phyloP scores from a whole-genome alignment of 1,139 yeast genomes.

The Lodderomyces margitis region DNA sequence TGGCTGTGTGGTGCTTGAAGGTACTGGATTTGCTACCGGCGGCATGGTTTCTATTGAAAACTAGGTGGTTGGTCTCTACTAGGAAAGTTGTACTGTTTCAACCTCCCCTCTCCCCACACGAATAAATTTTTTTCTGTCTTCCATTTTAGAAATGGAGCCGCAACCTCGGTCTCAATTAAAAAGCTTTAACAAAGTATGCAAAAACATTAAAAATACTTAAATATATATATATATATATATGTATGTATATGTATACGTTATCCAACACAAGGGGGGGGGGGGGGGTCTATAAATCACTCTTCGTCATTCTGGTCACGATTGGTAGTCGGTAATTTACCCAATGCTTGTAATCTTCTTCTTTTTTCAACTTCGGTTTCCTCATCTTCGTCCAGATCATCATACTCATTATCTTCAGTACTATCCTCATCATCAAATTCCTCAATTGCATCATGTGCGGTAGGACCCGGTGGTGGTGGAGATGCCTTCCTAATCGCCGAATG shows the following conservation, averaged over 20 bases:
- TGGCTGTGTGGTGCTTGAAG: neutral
- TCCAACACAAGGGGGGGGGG: neutral
- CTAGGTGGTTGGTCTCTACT: no score
- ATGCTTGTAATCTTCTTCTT: constrained; percentile 75
- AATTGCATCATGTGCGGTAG: constrained; percentile 27
- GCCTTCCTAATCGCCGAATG: constrained; percentile 4
- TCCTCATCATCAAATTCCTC: constrained; percentile 14
- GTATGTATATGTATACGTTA: no score
- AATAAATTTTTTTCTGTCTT: neutral
- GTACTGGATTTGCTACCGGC: neutral
- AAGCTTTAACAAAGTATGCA: no score
- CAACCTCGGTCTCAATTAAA: no score
- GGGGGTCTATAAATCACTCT: constrained; percentile 30
- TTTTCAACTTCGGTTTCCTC: constrained; percentile 72
- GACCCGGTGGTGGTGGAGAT: constrained; percentile 17
- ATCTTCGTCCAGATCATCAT: constrained; percentile 17
- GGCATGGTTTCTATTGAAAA: no score
- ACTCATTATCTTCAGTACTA: constrained; percentile 20
- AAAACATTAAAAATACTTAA: constrained; percentile 2
- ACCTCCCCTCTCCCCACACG: constrained; percentile 1
- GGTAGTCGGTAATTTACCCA: constrained; percentile 51
- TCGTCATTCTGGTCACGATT: constrained; percentile 59
- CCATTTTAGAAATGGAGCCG: no score
- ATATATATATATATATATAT: neutral
- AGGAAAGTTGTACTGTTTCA: no score